These are phyloP conservation scores for Cinchona pubescens DNA, from an alignment of 257 asterid species.

Conservation along the genomic window DNA sequence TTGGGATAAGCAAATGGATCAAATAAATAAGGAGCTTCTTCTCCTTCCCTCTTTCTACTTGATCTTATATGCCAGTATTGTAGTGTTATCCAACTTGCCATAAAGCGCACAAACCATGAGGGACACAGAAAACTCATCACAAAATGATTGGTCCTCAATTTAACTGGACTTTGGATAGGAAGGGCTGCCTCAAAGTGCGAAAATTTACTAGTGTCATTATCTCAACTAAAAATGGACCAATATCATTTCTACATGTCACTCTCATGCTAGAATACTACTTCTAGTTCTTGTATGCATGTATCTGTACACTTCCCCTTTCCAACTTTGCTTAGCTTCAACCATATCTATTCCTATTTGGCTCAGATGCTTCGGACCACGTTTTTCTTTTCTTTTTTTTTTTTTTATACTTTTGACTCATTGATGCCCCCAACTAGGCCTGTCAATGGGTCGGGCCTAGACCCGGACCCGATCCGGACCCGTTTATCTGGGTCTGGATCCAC, in stretches of 20 bases:
- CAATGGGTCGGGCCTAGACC: too few species aligned
- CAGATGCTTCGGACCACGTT: slow-evolving; percentile 12
- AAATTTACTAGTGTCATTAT: not conserved
- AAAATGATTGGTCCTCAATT: not conserved
- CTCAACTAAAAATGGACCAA: not conserved
- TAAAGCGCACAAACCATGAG: not conserved
- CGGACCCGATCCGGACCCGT: too few species aligned
- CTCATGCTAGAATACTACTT: not conserved
- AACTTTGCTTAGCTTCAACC: not conserved
- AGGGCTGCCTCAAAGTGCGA: not conserved
- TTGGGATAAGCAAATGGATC: not conserved
- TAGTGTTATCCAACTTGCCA: not conserved
- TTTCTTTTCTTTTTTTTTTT: too few species aligned
- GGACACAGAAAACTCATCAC: not conserved
- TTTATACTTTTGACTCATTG: not conserved
- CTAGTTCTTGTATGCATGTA: not conserved
- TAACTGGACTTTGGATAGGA: not conserved
- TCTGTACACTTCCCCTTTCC: not conserved
- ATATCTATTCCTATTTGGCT: not conserved
- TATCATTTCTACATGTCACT: not conserved
- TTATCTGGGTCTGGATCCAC: too few species aligned
- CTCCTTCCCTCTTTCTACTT: too few species aligned
- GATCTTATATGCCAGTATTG: too few species aligned
- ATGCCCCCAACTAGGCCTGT: not conserved
- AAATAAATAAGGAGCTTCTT: not conserved